Base-by-base conservation (phyloP, 2,329 filamentous ascomycete species). In the Phyllosticta ampelicida region DNA sequence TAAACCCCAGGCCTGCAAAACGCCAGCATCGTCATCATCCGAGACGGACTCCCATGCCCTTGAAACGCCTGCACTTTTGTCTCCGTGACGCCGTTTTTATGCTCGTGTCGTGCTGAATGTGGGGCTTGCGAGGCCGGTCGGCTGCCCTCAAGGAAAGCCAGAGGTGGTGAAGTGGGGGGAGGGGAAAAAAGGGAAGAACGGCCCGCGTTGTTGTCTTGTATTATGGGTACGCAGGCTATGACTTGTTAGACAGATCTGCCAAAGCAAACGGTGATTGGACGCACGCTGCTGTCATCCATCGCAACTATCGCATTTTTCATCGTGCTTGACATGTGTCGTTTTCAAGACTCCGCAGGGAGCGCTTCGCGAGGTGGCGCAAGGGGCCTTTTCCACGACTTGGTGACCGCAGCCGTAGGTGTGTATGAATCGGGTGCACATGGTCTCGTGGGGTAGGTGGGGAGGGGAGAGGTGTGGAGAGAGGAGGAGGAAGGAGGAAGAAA, bases 371-470 rank as follows among this genome's bases (percentile, higher is more conserved):
- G 70, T 71, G n/a, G 75, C 75, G 67, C 76, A 78, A 20, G 71
- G 69, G 21, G 75, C 74, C 61, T 71, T 73, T 60, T 76, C 74
- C 53, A 68, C 64, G 48, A 70, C 68, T 60, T 70, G 68, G 65
- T 78, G 75, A 63, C 73, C 74, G 66, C 76, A 78, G 63, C 70
- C 68, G 66, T 77, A 78, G 56, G 67, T 66, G 69, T 77, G 75
- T 63, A 75, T 70, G 62, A 78, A 70, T 65, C 74, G 69, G 60
- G 71, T 75, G 67, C 76, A 78, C 75, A 77, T 78, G 65, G 56
- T 64, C 64, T 64, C 62, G 10, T 19, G 20, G 26, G 16, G 36
- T 55, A 62, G 58, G 56, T 55, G 62, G 58, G 56, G 60, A 55
- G 44, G 53, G 54, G 44, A 51, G 58, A 56, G 50, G 30, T 51